These are phyloP conservation scores for Inonotus hispidus DNA, from an alignment of 1,284 basidiomycete genomes.

Conservation along the genomic window DNA sequence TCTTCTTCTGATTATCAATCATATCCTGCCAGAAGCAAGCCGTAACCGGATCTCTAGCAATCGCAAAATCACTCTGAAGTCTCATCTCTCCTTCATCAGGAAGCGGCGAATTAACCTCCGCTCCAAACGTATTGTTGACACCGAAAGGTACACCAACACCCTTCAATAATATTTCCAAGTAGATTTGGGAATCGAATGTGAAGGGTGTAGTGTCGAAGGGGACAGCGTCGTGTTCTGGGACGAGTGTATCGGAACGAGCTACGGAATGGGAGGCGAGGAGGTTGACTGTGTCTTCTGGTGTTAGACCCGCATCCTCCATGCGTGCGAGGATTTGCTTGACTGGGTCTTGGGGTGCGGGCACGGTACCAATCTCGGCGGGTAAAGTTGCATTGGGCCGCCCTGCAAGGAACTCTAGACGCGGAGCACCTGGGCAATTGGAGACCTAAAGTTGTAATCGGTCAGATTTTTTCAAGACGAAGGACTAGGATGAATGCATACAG, in stretches of 20 bases:
- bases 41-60: constrained; percentile 28
- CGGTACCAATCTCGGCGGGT: constrained; percentile 17
- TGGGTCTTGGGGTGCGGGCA: constrained; percentile 18
- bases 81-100: constrained; percentile 30
- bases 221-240: constrained; percentile 13
- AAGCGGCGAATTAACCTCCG: constrained; percentile 12
- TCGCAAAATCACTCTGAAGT: constrained; percentile 24
- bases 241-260: constrained; percentile 16
- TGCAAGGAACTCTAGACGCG: constrained; percentile 19
- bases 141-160: constrained; percentile 12
- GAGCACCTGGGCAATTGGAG: constrained; percentile 22
- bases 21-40: constrained; percentile 36
- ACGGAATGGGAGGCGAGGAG: constrained; percentile 17
- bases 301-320: constrained; percentile 16
- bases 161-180: constrained; percentile 19
- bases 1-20: constrained; percentile 30
- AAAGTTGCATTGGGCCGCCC: constrained; percentile 22
- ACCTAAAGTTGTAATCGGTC: background rate
- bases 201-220: constrained; percentile 19
- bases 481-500: background rate
- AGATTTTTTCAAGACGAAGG: background rate
- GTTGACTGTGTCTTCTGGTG: constrained; percentile 13
- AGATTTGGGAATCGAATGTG: constrained; percentile 16
- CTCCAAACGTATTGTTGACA: constrained; percentile 10
- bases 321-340: constrained; percentile 14